Evolutionary conservation across 2,329 filamentous ascomycete genomes (phyloP), one percentile per base, ranked within the genome.

Genomic region (Sarocladium kiliense): DNA sequence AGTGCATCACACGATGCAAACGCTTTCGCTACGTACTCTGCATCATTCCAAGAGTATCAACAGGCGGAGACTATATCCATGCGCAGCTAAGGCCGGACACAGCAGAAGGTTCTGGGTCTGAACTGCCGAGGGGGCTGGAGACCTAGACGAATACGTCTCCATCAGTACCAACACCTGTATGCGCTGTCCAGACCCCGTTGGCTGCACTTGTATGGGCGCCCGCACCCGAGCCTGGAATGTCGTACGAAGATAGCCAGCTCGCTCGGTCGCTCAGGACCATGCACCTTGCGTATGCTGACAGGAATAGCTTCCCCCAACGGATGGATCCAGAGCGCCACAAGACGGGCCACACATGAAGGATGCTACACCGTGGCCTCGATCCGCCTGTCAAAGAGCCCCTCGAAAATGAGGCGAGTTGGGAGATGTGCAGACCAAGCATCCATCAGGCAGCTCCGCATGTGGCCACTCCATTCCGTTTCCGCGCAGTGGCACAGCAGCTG

Each of bases 401-500:
- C 19, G 12, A n/a, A 19, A 9, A 9, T 6, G 12, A 14, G 12
- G 41, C 7, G 18, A 44, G 41, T 10, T 9, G 18, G 10, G 21
- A 44, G 41, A 21, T 44, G 41, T 21, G 41, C 41, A 27, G 25
- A 18, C 44, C 25, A 44, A 27, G 44, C 21, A 18, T 26, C 23
- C 44, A 47, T 47, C 44, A 23, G 44, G 44, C 25, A 47, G 11
- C 44, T 47, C 44, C 44, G 25, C 44, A 47, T 47, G 25, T 30
- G 44, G 25, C 44, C 25, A 30, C n/a, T 27, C 3, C 23, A 21
- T 47, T 27, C 23, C 44, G 21, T 16, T 27, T 47, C 44, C 44
- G 44, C 44, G 44, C 3, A 30, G 21, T 4, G 25, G 10, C 44
- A 47, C 23, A 27, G n/a, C 25, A 11, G 23, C 12, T 30, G 21